Evolutionary conservation across 2,329 filamentous ascomycete species (phyloP), one percentile per base, ranked within the genome.

Genomic region (Pyrenophora teres): DNA sequence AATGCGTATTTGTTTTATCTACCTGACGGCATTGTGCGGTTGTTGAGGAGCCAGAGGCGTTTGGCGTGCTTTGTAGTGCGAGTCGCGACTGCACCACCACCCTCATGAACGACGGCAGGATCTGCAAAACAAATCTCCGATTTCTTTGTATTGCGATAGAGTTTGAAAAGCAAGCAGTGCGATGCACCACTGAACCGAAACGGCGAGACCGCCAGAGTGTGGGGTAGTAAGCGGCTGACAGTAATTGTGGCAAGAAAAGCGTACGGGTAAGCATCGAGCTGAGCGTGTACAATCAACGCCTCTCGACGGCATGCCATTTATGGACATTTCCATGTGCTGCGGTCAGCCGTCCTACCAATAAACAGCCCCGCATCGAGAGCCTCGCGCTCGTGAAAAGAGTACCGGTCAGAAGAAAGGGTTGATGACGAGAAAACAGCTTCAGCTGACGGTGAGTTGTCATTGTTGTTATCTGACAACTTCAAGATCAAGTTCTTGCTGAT

Each of bases 221-320:
- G 59, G 57, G 57, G 57, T 60, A 53, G 36, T 44, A 46, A 49
- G 57, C 59, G 50, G 52, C 54, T 60, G 50, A 56, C 46, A 21
- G 43, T 33, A 15, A 46, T 53, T 50, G 52, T 60, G 46, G 48
- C 30, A 47, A 47, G 47, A 46, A 19, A 50, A 46, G 42, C 42
- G 52, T 51, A 33, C 46, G 25, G 49, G 38, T 55, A 46, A 56
- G 53, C 56, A 36, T 25, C 15, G 23, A 38, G 49, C 56, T 57
- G 51, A 59, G 35, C 35, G 40, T 41, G 25, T 30, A 32, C 35
- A 13, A 40, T 39, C 16, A 21, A 46, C n/a, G 19, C 38, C 40
- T 36, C n/a, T 42, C 42, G 15, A 46, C 16, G 23, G 18, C 21
- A 27, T 13, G 15, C 23, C 13, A 18, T 10, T 43, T 27, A 25